Conservation (phyloP, 495 filamentous ascomycete genomes). For the Diplogelasinospora grovesii region DNA sequence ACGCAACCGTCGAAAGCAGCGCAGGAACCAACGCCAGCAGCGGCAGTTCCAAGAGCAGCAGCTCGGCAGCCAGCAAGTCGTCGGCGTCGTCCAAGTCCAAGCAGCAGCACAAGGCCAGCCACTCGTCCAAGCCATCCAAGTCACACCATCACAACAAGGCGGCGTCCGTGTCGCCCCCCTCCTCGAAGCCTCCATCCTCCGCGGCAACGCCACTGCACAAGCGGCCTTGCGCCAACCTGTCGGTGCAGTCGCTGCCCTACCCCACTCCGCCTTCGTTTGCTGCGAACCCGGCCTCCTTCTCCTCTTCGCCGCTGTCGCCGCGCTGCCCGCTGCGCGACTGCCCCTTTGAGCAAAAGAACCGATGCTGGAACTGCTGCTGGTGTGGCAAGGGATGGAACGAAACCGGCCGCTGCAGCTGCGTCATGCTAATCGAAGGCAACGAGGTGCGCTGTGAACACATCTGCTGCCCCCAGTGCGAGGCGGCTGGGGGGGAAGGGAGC, state of each 20-base stretch:
- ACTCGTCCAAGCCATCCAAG: too few relatives aligned
- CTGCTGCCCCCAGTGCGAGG: conserved; percentile 31
- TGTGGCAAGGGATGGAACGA: conserved; percentile 35
- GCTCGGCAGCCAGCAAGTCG: neutral
- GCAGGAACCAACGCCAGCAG: neutral
- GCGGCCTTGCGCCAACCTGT: conserved; percentile 25
- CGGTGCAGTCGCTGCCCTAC: conserved; percentile 28
- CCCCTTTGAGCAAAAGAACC: conserved; percentile 30
- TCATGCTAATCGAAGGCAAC: conserved; percentile 35
- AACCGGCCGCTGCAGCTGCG: conserved; percentile 31
- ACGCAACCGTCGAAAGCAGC: conserved; percentile 11
- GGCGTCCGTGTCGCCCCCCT: neutral
- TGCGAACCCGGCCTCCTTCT: conserved; percentile 13
- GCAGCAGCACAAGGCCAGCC: neutral
- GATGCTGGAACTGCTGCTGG: conserved; percentile 38
- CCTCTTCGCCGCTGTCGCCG: conserved; percentile 23
- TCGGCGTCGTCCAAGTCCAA: neutral
- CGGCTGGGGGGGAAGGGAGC: conserved; percentile 6
- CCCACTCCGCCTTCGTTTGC: conserved; percentile 29
- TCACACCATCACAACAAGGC: neutral
- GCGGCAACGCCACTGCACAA: neutral
- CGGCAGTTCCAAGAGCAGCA: neutral
- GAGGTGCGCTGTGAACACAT: conserved; percentile 35
- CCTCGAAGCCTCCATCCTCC: neutral
- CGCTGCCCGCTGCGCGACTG: conserved; percentile 29